Base-by-base conservation (phyloP, 148 eudicot species). In the Bassia scoparia region DNA sequence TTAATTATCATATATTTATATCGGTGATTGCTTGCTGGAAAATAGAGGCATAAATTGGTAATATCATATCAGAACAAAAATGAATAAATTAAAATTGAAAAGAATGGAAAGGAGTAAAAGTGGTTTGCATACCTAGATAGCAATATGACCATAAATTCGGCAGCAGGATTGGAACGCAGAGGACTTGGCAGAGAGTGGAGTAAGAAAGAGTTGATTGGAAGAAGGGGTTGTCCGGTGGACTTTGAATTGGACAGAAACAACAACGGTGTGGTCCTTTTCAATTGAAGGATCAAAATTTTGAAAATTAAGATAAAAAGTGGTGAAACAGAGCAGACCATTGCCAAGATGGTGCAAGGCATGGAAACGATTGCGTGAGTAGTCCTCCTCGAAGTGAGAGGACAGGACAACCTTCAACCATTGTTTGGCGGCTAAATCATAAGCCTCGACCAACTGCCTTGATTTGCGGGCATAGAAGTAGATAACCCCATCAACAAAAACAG, bases 371-470 rank as follows among this genome's bases (percentile, higher is more conserved):
- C n/a, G 0, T n/a, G 30, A 55, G 8, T 55, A 55, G 27, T 55
- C 61, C 61, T 55, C 9, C 5, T 37, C 61, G 24, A 55, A 55
- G 20, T 50, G 7, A 14, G 18, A 14, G 7, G 61, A n/a, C 61
- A 55, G 24, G 29, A 55, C 61, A n/a, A 55, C 61, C 6, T 55
- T n/a, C 30, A 55, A 55, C 61, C 61, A 55, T 55, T 55, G 61
- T n/a, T 55, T 55, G 61, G 61, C 24, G 61, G 7, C 13, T 23
- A 55, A 55, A 55, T 55, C 61, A 55, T 55, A 55, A n/a, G 61
- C 61, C 27, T 55, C 29, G 9, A 55, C 14, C 27, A 55, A n/a
- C 9, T 2, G 61, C 29, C 27, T 55, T 29, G 29, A 55, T 55
- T 55, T 55, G 61, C 16, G 30, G 31, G 61, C 61, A n/a, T 55